Evolutionary conservation across 805 yeast species (phyloP).

Genomic region (Saccharomyces jurei): DNA sequence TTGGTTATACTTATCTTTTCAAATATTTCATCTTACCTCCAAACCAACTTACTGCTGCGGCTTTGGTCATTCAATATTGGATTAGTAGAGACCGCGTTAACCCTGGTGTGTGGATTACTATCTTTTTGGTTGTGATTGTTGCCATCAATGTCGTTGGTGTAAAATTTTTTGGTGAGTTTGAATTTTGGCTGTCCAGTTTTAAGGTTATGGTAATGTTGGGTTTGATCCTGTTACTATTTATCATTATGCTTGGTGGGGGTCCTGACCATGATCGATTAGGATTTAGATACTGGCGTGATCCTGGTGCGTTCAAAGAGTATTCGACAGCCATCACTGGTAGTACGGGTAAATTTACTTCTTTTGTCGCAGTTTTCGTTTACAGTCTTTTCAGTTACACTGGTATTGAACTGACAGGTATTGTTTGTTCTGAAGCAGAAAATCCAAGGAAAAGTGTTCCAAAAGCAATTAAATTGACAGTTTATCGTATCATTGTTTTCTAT

Average conservation of each 20-base stretch:
- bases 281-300: constrained; percentile 60
- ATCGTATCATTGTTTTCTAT: constrained; percentile 60
- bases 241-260: constrained; percentile 71
- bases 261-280: constrained; percentile 69
- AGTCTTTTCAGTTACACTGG: constrained; percentile 68
- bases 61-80: constrained; percentile 42
- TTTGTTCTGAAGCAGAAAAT: constrained; percentile 65
- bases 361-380: constrained; percentile 52
- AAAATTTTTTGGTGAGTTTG: constrained; percentile 41
- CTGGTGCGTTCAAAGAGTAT: constrained; percentile 52
- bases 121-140: constrained; percentile 33
- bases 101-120: constrained; percentile 40
- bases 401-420: constrained; percentile 61
- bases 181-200: constrained; percentile 45
- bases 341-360: constrained; percentile 52
- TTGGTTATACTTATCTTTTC: constrained; percentile 39
- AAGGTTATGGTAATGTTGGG: constrained; percentile 61
- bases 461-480: constrained; percentile 62
- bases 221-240: constrained; percentile 53
- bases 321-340: constrained; percentile 33
- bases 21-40: constrained; percentile 43
- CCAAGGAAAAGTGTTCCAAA: constrained; percentile 64
- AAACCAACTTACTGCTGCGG: constrained; percentile 39
- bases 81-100: constrained; percentile 32
- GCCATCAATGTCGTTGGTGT: constrained; percentile 33